Percentiles rank a stretch among this genome's conserved stretches.
Conservation (phyloP, 192 early-diverging fungal species). For the Entrophospora sp. region DNA sequence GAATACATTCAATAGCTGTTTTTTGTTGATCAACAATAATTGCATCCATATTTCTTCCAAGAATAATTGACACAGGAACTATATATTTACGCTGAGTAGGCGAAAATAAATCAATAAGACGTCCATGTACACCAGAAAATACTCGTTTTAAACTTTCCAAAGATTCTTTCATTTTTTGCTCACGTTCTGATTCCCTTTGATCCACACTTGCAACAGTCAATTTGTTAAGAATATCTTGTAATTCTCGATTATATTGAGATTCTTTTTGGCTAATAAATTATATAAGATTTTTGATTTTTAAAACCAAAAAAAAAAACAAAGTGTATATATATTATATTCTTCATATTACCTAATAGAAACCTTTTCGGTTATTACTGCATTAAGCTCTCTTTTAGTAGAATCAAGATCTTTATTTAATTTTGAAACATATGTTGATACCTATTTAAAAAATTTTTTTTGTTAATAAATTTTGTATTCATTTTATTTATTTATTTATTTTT, state of each 20-base stretch:
- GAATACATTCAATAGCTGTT: conserved; percentile 94
- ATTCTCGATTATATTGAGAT: conserved; percentile 76
- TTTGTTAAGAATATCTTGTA: conserved; percentile 64
- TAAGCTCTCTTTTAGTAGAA: conserved; percentile 42
- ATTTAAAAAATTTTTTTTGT: too few species aligned
- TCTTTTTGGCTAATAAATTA: conserved; percentile 43
- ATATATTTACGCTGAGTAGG: conserved; percentile 93
- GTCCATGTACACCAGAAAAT: conserved; percentile 85
- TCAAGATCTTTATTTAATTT: conserved; percentile 28
- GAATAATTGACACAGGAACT: conserved; percentile 70
- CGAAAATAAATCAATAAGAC: conserved; percentile 80
- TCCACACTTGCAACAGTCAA: conserved; percentile 77
- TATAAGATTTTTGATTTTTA: not conserved
- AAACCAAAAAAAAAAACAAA: not conserved
- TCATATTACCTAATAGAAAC: conserved; percentile 48
- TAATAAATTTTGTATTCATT: too few species aligned
- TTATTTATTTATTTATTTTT: conserved; percentile 41
- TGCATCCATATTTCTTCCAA: conserved; percentile 89
- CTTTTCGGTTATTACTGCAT: conserved; percentile 55
- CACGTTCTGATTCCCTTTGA: conserved; percentile 74
- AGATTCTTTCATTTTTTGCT: conserved; percentile 65
- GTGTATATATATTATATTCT: not conserved
- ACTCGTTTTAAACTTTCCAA: conserved; percentile 73
- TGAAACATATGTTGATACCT: conserved; percentile 5
- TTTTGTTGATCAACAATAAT: conserved; percentile 89